Conservation (phyloP, 176 grass and related monocot species). For the Triticum turgidum region DNA sequence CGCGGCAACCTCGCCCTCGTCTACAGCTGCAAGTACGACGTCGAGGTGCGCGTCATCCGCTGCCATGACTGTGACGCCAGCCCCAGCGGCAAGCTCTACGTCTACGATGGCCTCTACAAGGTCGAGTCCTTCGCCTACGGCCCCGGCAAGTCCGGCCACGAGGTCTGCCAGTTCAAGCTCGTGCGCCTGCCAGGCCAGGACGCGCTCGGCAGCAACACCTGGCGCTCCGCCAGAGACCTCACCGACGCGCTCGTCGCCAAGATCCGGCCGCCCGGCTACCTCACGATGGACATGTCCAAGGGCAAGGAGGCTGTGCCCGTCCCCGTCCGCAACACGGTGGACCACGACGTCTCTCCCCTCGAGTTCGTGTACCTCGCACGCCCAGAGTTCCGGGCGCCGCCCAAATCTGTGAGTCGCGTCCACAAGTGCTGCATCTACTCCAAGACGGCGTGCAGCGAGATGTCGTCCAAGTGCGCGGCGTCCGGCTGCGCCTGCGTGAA, state of each 20-base stretch:
- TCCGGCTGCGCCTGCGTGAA: slow-evolving; percentile 43
- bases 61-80: slow-evolving; percentile 34
- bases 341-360: slow-evolving; percentile 50
- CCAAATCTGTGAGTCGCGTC: background rate
- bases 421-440: slow-evolving; percentile 40
- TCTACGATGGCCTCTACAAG: slow-evolving; percentile 90
- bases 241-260: slow-evolving; percentile 27
- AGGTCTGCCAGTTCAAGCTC: slow-evolving; percentile 69
- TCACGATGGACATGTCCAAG: slow-evolving; percentile 58
- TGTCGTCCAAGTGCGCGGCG: background rate
- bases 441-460: background rate
- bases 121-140: slow-evolving; percentile 44
- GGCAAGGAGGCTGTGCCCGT: slow-evolving; percentile 43
- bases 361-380: slow-evolving; percentile 33
- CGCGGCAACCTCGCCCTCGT: slow-evolving; percentile 81
- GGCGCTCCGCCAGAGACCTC: slow-evolving; percentile 38
- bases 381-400: slow-evolving; percentile 30
- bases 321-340: slow-evolving; percentile 62
- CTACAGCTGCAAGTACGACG: slow-evolving; percentile 60
- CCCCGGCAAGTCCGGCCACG: slow-evolving; percentile 45
- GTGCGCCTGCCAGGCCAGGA: slow-evolving; percentile 64
- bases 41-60: slow-evolving; percentile 80
- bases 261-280: slow-evolving; percentile 39
- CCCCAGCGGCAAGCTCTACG: slow-evolving; percentile 55
- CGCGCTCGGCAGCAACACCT: slow-evolving; percentile 44